These are phyloP conservation scores for Stachybotrys elegans DNA, from an alignment of 2,329 filamentous ascomycete genomes.

Conservation along the genomic window DNA sequence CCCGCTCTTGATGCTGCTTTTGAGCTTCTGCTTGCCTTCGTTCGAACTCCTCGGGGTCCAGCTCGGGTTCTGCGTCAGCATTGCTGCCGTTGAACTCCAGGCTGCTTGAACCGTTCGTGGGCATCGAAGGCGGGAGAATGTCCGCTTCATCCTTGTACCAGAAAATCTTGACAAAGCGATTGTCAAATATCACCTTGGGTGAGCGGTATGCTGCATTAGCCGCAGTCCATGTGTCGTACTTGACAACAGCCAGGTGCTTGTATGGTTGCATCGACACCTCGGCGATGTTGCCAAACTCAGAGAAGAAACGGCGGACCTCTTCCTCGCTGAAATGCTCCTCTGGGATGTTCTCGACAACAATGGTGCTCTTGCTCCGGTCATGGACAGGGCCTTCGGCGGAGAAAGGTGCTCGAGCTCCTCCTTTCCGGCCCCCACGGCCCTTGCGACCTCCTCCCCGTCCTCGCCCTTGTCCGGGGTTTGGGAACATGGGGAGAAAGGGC, in stretches of 20 bases:
- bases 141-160: slow-evolving; percentile 60
- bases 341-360: slow-evolving; percentile 76
- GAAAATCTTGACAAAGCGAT: slow-evolving; percentile 79
- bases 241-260: slow-evolving; percentile 64
- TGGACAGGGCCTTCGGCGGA: slow-evolving; percentile 58
- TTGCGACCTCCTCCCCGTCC: slow-evolving; percentile 29
- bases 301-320: slow-evolving; percentile 63
- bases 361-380: slow-evolving; percentile 59
- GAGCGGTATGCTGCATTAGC: slow-evolving; percentile 70
- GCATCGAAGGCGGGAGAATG: slow-evolving; percentile 17
- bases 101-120: slow-evolving; percentile 20
- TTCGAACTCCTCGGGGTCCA: slow-evolving; percentile 66
- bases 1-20: slow-evolving; percentile 60
- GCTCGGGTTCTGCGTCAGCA: slow-evolving; percentile 39
- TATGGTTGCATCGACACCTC: slow-evolving; percentile 62
- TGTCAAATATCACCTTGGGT: slow-evolving; percentile 78
- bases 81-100: slow-evolving; percentile 13
- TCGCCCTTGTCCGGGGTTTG: slow-evolving; percentile 19
- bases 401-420: slow-evolving; percentile 48
- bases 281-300: slow-evolving; percentile 62
- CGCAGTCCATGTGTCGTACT: slow-evolving; percentile 59
- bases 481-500: slow-evolving; percentile 14
- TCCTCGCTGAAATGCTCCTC: slow-evolving; percentile 64
- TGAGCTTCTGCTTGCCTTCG: slow-evolving; percentile 69
- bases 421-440: slow-evolving; percentile 24